Evolutionary conservation across 1,284 basidiomycete species (phyloP).

Genomic region (Puccinia brachypodii): DNA sequence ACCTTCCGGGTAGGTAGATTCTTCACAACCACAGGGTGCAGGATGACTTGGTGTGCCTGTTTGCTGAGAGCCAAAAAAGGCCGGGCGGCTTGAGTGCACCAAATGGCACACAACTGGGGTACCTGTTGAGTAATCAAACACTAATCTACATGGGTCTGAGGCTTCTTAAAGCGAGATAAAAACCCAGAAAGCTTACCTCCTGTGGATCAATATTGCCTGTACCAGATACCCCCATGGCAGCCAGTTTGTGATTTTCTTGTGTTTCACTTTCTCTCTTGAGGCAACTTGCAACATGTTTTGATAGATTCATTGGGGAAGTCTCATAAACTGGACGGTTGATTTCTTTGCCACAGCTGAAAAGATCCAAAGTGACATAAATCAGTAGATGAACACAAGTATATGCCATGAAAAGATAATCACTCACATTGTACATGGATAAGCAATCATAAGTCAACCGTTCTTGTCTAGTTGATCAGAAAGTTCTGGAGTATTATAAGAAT

Average conservation of each 20-base stretch:
- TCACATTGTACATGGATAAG: neutral
- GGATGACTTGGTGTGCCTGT: neutral
- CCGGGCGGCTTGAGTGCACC: neutral
- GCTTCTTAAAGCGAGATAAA: neutral
- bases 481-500: neutral
- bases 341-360: neutral
- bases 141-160: neutral
- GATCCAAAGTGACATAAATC: neutral
- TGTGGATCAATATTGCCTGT: conserved; percentile 2
- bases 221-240: neutral
- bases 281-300: neutral
- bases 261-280: neutral
- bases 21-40: neutral
- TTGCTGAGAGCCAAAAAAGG: neutral
- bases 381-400: neutral
- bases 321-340: neutral
- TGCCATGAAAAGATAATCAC: neutral
- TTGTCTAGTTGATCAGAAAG: neutral
- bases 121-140: neutral
- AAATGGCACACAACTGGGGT: conserved; percentile 14
- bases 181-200: neutral
- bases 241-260: neutral
- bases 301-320: neutral
- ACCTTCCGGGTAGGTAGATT: neutral
- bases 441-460: neutral